These are phyloP conservation scores for Gracilaria domingensis DNA, from an alignment of 23 red algal genomes.

Conservation along the genomic window DNA sequence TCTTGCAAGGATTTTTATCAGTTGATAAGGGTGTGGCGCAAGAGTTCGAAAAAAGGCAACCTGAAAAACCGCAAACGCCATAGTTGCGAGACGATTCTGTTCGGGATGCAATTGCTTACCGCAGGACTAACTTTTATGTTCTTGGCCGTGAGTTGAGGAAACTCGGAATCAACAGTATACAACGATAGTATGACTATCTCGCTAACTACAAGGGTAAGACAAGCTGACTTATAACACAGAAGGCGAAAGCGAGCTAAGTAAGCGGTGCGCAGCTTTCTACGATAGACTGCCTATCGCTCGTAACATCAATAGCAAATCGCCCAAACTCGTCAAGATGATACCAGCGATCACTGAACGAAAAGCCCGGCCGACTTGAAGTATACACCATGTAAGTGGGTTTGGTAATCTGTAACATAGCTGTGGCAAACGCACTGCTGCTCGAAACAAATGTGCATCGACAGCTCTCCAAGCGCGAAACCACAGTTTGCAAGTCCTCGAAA, in stretches of 20 bases:
- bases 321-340: slow-evolving; percentile 39
- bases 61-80: too few relatives aligned
- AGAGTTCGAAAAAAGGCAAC: too few relatives aligned
- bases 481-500: not conserved
- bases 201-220: too few relatives aligned
- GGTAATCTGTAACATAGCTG: slow-evolving; percentile 44
- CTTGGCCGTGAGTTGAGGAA: too few relatives aligned
- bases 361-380: slow-evolving; percentile 10
- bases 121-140: too few relatives aligned
- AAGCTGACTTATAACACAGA: too few relatives aligned
- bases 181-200: too few relatives aligned
- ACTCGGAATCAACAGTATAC: too few relatives aligned
- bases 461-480: slow-evolving; percentile 9
- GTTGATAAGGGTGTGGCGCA: too few relatives aligned
- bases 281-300: not conserved
- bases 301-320: not conserved
- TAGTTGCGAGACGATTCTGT: too few relatives aligned
- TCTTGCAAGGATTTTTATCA: not conserved
- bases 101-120: too few relatives aligned
- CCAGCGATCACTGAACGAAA: slow-evolving; percentile 3
- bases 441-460: slow-evolving; percentile 46
- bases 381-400: slow-evolving; percentile 27
- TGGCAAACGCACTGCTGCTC: slow-evolving; percentile 28
- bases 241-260: not conserved
- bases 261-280: not conserved